Percentiles rank a stretch among this genome's conserved stretches.
Conservation (phyloP, 371 early-diverging fungal genomes). For the Rhizopus stolonifer region DNA sequence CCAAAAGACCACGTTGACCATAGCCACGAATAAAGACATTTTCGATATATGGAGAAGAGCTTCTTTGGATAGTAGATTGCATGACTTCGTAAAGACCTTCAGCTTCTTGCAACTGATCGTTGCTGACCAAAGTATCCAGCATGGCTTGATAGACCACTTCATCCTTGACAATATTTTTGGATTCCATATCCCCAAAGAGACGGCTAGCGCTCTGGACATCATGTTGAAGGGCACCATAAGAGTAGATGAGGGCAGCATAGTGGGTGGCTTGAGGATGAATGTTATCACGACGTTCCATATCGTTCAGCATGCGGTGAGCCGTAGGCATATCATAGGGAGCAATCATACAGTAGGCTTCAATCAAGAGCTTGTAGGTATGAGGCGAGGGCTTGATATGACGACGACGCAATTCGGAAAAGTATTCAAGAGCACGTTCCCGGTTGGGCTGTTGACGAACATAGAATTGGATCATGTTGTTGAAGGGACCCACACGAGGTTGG, state of each 20-base stretch:
- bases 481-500: constrained; percentile 57
- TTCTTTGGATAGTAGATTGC: constrained; percentile 23
- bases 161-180: constrained; percentile 41
- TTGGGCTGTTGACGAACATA: constrained; percentile 62
- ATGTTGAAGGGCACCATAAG: constrained; percentile 58
- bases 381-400: constrained; percentile 56
- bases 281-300: constrained; percentile 48
- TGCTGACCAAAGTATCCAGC: constrained; percentile 56
- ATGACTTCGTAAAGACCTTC: constrained; percentile 41
- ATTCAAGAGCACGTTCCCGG: constrained; percentile 53
- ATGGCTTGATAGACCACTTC: constrained; percentile 62
- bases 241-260: constrained; percentile 61
- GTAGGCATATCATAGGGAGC: constrained; percentile 63
- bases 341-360: constrained; percentile 60
- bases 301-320: constrained; percentile 54
- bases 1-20: constrained; percentile 45
- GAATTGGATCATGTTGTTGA: constrained; percentile 69
- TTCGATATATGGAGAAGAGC: constrained; percentile 62
- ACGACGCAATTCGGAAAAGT: constrained; percentile 51
- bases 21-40: constrained; percentile 65
- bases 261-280: constrained; percentile 56
- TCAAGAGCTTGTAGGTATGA: constrained; percentile 64
- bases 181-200: constrained; percentile 53
- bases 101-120: constrained; percentile 44
- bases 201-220: constrained; percentile 54